Base-by-base conservation (phyloP, 2,329 filamentous ascomycete genomes). In the Pyrenochaeta sp. region DNA sequence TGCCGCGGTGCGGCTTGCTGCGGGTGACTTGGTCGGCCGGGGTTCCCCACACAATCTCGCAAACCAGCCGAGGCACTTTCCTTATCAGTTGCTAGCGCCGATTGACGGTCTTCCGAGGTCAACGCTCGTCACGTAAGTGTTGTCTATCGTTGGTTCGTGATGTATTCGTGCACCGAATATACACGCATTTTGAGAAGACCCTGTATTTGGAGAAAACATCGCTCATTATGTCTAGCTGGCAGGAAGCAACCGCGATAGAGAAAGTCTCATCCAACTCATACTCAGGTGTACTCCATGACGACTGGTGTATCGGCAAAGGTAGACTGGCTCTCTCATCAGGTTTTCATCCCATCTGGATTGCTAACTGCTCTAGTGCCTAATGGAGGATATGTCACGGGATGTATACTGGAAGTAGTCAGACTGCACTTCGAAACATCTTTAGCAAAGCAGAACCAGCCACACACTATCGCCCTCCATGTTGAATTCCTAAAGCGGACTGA, bases 281-380 rank as follows among this genome's bases (percentile, higher is more conserved):
- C 63, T 72, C 75, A 18, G 78, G 79, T 21, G 58, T 77, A 48
- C 77, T 88, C 22, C 69, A 73, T 26, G 72, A 78, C 24, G 80
- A 82, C 55, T 88, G 85, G 83, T 82, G 80, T 53, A 86, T 89
- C 54, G 85, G 85, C 42, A 80, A 77, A 52, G 84, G 84, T 83
- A 75, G 39, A 58, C 42, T 18, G 18, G 11, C 23, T 18, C 24
- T 34, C 15, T 27, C n/a, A n/a, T 28, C 15, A n/a, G n/a, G 19
- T 15, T n/a, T 23, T 17, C 10, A 14, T 17, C n/a, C 21, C n/a
- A n/a, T n/a, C n/a, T n/a, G n/a, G n/a, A 29, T 30, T 34, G 35
- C 41, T 42, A 46, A 49, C 3, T 27, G 3, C 39, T 31, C 23
- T 60, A 86, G 87, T 89, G 9, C 86, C 86, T 5, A 85, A 90